Evolutionary conservation across 2,329 filamentous ascomycete species (phyloP).

Genomic region (Colletotrichum cuscutae): DNA sequence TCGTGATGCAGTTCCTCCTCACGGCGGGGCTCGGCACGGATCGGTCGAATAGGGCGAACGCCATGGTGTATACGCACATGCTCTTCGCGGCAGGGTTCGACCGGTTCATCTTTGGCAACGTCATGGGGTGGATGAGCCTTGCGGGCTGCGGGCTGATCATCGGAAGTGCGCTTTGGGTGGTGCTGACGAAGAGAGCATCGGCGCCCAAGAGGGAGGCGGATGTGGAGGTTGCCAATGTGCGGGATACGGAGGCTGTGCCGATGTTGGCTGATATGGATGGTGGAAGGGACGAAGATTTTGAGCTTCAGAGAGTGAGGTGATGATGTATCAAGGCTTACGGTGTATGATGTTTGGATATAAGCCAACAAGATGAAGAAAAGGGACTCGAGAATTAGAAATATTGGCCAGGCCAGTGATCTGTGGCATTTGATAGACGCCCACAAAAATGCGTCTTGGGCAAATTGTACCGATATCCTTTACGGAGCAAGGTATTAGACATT

Average conservation of each 20-base stretch:
- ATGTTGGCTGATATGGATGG: slow-evolving; percentile 50
- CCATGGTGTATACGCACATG: slow-evolving; percentile 69
- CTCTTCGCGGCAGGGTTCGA: slow-evolving; percentile 65
- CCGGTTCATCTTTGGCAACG: slow-evolving; percentile 61
- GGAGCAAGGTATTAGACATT: neutral
- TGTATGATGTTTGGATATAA: too few species aligned
- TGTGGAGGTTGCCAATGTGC: slow-evolving; percentile 39
- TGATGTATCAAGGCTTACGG: neutral
- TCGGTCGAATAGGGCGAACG: slow-evolving; percentile 67
- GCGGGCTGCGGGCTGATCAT: slow-evolving; percentile 63
- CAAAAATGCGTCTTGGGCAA: neutral
- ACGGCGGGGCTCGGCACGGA: slow-evolving; percentile 81
- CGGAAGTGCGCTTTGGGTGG: slow-evolving; percentile 62
- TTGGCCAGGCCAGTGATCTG: too few species aligned
- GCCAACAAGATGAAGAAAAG: neutral
- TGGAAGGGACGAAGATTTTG: slow-evolving; percentile 39
- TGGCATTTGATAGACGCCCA: neutral
- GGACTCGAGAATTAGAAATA: neutral
- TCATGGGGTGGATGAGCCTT: slow-evolving; percentile 60
- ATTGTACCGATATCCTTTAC: neutral
- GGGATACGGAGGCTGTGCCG: slow-evolving; percentile 49
- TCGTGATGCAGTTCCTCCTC: slow-evolving; percentile 87
- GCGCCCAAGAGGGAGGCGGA: slow-evolving; percentile 45
- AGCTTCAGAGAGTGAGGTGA: slow-evolving; percentile 19
- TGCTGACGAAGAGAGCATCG: slow-evolving; percentile 53